Conservation (phyloP, 2,329 filamentous ascomycete species). For the Lizonia empirigonia region DNA sequence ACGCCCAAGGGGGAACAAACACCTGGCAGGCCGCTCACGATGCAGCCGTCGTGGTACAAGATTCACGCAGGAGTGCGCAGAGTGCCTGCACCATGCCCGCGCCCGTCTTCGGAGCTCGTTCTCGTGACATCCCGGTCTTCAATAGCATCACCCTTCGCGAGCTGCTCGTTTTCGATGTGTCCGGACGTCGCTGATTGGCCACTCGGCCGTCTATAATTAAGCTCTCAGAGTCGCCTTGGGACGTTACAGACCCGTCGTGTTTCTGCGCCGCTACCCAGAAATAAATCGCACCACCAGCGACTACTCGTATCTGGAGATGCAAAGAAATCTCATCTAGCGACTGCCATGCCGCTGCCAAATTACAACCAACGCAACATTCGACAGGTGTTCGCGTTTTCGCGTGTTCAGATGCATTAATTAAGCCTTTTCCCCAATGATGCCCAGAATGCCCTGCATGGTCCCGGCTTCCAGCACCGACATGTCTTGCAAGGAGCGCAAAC, state of each 20-base stretch:
- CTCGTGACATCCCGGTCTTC: slow-evolving; percentile 1
- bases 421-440: slow-evolving; percentile 8
- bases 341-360: neutral
- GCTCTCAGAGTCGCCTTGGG: slow-evolving; percentile 5
- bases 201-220: slow-evolving; percentile 15
- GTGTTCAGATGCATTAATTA: slow-evolving; percentile 6
- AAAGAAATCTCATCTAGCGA: neutral
- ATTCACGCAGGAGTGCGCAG: slow-evolving; percentile 10
- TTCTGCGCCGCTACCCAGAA: slow-evolving; percentile 4
- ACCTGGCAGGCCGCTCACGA: neutral
- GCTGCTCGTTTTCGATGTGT: slow-evolving; percentile 13
- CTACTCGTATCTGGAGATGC: neutral
- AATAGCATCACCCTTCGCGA: slow-evolving; percentile 5
- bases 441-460: slow-evolving; percentile 14
- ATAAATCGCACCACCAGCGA: neutral
- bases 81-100: slow-evolving; percentile 19
- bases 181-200: slow-evolving; percentile 7
- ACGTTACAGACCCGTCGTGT: slow-evolving; percentile 8
- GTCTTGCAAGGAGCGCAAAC: slow-evolving; percentile 1
- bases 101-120: slow-evolving; percentile 10
- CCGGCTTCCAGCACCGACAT: slow-evolving; percentile 4
- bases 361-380: neutral
- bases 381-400: slow-evolving; percentile 6
- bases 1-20: neutral
- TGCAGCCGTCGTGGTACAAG: slow-evolving; percentile 12